These are phyloP conservation scores for Juglanconis oblonga DNA, from an alignment of 2,329 filamentous ascomycete species.

Conservation along the genomic window DNA sequence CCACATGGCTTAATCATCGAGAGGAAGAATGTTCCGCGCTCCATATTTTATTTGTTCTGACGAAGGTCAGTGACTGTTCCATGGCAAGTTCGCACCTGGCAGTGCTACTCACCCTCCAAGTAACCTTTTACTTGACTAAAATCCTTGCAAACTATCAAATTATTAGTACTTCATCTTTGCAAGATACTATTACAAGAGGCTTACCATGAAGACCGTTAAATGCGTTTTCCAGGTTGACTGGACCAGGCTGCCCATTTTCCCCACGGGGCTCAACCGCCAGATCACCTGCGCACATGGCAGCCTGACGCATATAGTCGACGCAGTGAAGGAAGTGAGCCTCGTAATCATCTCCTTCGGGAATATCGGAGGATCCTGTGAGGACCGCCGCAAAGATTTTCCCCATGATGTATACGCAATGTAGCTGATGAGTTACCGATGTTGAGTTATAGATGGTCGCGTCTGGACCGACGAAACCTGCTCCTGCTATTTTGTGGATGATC, in stretches of 20 bases:
- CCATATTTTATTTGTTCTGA: slow-evolving; percentile 11
- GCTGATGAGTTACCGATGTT: slow-evolving; percentile 39
- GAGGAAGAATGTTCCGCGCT: slow-evolving; percentile 9
- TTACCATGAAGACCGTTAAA: slow-evolving; percentile 24
- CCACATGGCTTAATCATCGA: background rate
- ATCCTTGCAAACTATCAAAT: slow-evolving; percentile 22
- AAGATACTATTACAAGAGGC: background rate
- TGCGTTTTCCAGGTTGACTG: slow-evolving; percentile 22
- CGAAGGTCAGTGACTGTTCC: background rate
- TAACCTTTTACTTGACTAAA: slow-evolving; percentile 23
- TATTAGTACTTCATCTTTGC: background rate
- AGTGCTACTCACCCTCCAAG: slow-evolving; percentile 20
- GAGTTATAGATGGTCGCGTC: slow-evolving; percentile 33
- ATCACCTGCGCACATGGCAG: slow-evolving; percentile 25
- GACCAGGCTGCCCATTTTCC: slow-evolving; percentile 21
- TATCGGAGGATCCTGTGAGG: slow-evolving; percentile 19
- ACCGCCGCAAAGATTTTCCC: slow-evolving; percentile 28
- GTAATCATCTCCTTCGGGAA: slow-evolving; percentile 22
- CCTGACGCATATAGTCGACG: slow-evolving; percentile 27
- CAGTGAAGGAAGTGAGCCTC: slow-evolving; percentile 36
- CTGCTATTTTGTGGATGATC: background rate
- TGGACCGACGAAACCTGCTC: slow-evolving; percentile 5
- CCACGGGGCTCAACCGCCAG: slow-evolving; percentile 25
- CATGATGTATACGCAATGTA: slow-evolving; percentile 38
- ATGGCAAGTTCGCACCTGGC: background rate